Evolutionary conservation across 768 basidiomycete genomes (phyloP).

Genomic region (Hygrocybe punicea): DNA sequence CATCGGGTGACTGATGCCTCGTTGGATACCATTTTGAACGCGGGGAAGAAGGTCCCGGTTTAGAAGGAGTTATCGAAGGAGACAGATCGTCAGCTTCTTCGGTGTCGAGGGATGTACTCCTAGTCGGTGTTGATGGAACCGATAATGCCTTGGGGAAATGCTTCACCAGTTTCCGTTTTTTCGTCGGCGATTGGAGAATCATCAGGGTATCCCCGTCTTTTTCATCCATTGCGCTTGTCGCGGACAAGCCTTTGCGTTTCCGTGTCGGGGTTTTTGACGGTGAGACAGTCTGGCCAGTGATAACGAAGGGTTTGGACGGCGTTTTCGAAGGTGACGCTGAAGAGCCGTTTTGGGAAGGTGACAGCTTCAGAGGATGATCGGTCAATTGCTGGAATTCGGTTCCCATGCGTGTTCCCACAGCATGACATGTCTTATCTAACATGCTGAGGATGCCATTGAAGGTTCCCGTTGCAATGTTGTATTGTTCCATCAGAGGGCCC

Average conservation of each 20-base stretch:
- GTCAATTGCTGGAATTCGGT: neutral
- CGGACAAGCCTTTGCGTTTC: constrained; percentile 32
- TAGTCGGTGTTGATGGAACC: neutral
- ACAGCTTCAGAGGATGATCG: neutral
- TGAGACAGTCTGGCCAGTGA: constrained; percentile 23
- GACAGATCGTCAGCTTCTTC: too few relatives aligned
- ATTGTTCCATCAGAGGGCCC: constrained; percentile 21
- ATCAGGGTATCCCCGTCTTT: constrained; percentile 22
- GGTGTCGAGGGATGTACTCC: too few relatives aligned
- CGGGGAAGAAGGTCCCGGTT: too few relatives aligned
- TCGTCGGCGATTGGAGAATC: constrained; percentile 41
- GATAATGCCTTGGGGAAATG: constrained; percentile 9
- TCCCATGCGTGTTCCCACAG: constrained; percentile 12
- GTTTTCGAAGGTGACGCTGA: constrained; percentile 18
- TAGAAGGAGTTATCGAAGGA: too few relatives aligned
- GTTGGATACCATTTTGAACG: constrained; percentile 5
- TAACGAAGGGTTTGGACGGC: constrained; percentile 7
- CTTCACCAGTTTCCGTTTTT: constrained; percentile 33
- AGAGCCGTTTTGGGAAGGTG: constrained; percentile 20
- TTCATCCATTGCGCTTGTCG: constrained; percentile 25
- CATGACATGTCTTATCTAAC: constrained; percentile 23
- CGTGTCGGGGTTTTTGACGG: constrained; percentile 38
- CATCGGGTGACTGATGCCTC: constrained; percentile 5
- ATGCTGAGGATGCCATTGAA: constrained; percentile 21
- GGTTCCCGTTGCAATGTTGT: constrained; percentile 21